phyloP scores from a whole-genome alignment of 2,329 filamentous ascomycete species.

The Alternaria panax region DNA sequence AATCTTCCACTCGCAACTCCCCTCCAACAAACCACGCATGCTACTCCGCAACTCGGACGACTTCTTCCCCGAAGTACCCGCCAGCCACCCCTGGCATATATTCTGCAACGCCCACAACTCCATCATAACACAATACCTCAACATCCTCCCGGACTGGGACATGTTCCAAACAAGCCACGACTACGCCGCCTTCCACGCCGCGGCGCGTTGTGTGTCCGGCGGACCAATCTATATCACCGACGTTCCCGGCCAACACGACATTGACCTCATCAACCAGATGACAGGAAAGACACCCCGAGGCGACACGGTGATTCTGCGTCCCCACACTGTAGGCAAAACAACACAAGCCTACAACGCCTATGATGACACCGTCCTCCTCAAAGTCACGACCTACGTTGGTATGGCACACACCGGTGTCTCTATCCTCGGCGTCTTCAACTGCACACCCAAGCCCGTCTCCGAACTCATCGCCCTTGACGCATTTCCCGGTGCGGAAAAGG shows the following conservation, averaged over 20 bases:
- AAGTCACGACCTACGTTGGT: constrained; percentile 80
- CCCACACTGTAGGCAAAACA: constrained; percentile 75
- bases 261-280: constrained; percentile 79
- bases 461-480: constrained; percentile 74
- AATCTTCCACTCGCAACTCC: constrained; percentile 83
- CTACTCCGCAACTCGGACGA: constrained; percentile 87
- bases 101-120: constrained; percentile 93
- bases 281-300: constrained; percentile 75
- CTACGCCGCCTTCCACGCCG: constrained; percentile 86
- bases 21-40: constrained; percentile 74
- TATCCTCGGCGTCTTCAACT: constrained; percentile 86
- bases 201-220: constrained; percentile 86
- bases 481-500: constrained; percentile 73
- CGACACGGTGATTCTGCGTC: constrained; percentile 81
- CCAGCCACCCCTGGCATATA: constrained; percentile 91
- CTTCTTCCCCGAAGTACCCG: constrained; percentile 84
- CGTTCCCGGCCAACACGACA: constrained; percentile 79
- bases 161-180: constrained; percentile 74
- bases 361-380: constrained; percentile 74
- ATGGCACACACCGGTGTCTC: constrained; percentile 71
- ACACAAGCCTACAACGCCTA: constrained; percentile 78
- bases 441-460: constrained; percentile 66
- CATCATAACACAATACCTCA: constrained; percentile 82
- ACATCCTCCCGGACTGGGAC: constrained; percentile 84
- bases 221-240: constrained; percentile 97